These are phyloP conservation scores for Magnolia officinalis DNA, from an alignment of 164 flowering plant species.

Conservation along the genomic window DNA sequence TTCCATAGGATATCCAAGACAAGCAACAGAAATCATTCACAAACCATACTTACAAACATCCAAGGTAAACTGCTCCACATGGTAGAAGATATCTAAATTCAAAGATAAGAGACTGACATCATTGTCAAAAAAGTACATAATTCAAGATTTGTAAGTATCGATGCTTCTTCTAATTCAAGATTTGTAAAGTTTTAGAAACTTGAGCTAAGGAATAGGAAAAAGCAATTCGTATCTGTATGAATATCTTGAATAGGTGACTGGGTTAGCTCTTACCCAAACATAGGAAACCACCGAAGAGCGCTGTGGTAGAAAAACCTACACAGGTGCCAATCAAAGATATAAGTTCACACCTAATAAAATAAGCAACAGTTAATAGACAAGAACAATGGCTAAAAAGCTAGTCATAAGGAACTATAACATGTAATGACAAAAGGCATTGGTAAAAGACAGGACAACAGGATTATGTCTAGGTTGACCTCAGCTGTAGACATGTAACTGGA, in stretches of 20 bases:
- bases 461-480: not conserved
- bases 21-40: too few relatives aligned
- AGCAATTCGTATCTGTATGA: not conserved
- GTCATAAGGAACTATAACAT: not conserved
- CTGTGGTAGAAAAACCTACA: constrained; percentile 98
- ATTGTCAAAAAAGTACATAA: too few relatives aligned
- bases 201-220: not conserved
- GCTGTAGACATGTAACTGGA: not conserved
- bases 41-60: too few relatives aligned
- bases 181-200: not conserved
- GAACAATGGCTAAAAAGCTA: not conserved
- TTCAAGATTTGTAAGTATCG: too few relatives aligned
- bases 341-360: constrained; percentile 3
- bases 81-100: too few relatives aligned
- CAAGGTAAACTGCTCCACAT: too few relatives aligned
- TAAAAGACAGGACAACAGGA: not conserved
- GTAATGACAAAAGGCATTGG: not conserved
- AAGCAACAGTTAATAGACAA: not conserved
- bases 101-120: too few relatives aligned
- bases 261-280: constrained; percentile 58
- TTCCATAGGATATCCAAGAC: too few relatives aligned
- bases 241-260: constrained; percentile 10
- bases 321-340: constrained; percentile 3
- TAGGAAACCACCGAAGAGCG: constrained; percentile 91
- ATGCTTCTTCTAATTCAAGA: too few relatives aligned